Evolutionary conservation across 2,329 filamentous ascomycete species (phyloP).

Genomic region (Drechslerella stenobrocha): DNA sequence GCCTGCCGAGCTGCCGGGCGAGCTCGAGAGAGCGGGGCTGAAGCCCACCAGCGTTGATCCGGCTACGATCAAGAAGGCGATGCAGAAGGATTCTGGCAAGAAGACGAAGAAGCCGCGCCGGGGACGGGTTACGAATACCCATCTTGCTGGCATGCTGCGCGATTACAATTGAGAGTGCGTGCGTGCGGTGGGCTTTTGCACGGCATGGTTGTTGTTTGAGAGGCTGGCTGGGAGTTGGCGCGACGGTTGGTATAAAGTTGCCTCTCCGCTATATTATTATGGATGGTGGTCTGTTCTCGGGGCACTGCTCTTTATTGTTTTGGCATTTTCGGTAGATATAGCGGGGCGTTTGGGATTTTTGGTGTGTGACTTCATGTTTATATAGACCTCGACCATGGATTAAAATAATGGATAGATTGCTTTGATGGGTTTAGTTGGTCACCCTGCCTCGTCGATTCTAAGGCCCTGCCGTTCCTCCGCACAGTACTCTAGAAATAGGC

Average conservation of each 20-base stretch:
- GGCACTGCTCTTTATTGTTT: no score
- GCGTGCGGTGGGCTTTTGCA: background rate
- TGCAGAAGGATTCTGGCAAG: slow-evolving; percentile 43
- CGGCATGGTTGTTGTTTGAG: background rate
- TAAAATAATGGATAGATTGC: no score
- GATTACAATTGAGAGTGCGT: slow-evolving; percentile 29
- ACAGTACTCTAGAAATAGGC: no score
- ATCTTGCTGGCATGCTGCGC: slow-evolving; percentile 47
- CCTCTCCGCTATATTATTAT: background rate
- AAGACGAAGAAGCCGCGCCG: slow-evolving; percentile 49
- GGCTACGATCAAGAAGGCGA: slow-evolving; percentile 61
- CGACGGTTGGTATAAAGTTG: background rate
- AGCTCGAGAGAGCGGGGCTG: slow-evolving; percentile 75
- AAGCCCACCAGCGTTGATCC: slow-evolving; percentile 84
- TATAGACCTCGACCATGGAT: no score
- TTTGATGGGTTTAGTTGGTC: no score
- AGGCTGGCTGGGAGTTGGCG: background rate
- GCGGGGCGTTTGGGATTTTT: no score
- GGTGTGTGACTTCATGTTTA: no score
- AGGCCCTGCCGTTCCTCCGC: no score
- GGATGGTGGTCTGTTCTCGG: background rate
- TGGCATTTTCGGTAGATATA: no score
- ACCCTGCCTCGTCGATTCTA: no score
- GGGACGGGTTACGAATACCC: slow-evolving; percentile 50
- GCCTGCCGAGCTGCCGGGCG: slow-evolving; percentile 73